Base-by-base conservation (phyloP, 768 basidiomycete genomes). In the Amanita pallidorosea region DNA sequence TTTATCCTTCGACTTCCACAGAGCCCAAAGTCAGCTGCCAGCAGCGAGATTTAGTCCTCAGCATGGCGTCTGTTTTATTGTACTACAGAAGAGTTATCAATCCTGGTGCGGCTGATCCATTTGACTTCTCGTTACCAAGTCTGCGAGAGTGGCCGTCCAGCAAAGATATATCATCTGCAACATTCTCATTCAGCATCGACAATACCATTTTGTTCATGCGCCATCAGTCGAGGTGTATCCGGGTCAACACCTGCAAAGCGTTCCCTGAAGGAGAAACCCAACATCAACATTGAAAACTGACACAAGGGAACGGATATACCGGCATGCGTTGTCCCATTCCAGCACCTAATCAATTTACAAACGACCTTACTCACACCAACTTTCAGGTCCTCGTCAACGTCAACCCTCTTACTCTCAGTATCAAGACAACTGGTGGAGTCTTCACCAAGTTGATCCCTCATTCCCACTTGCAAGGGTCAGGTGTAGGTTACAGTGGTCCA, bases 211-310 rank as follows among this genome's bases (percentile, higher is more conserved):
- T 78, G 0, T 88, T 84, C 70, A 55, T 75, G 4, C 60, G 58
- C 12, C 66, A 66, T 27, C 59, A 62, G 48, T 68, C 64, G 1
- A 70, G 63, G 22, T 72, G 76, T 29, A 68, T 62, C 38, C 76
- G 86, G 8, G 78, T 85, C 11, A 85, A 84, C 25, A 88, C 79
- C 63, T 96, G 93, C 2, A 83, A 88, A 1, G 90, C 85, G 65
- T 89, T 95, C 22, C 88, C 67, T 66, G 54, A 49, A 36, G 27
- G 53, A 42, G 18, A 37, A 33, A n/a, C 45, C 5, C 25, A n/a
- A 46, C 40, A 29, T 43, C 41, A 27, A 7, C 13, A 43, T 22
- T 60, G 18, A 40, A 34, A 20, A 27, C 41, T 22, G 17, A 17
- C 37, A 38, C 33, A 25, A 45, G 67, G 4, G 55, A 69, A 72